Base-by-base conservation (phyloP, 176 grass and related monocot species). In the Oryza glaberrima region DNA sequence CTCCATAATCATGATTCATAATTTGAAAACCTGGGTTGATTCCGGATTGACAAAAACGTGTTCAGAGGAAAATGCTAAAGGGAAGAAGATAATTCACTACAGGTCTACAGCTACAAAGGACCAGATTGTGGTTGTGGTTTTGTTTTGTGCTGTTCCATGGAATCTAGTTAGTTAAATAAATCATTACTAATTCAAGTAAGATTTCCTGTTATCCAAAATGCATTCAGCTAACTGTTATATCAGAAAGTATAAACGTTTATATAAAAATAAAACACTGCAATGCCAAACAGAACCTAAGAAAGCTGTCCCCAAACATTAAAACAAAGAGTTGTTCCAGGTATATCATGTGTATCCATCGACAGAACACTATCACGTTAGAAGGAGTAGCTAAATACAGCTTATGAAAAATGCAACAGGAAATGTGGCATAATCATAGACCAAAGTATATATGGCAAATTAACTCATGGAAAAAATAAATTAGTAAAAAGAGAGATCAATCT, bases 401-500 rank as follows among this genome's bases (percentile, higher is more conserved):
- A 71, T 71, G 19, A 36, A 36, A 76, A 82, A 61, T 82, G 9
- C 7, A 72, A 72, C n/a, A 72, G 22, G 11, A 54, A 65, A 45
- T 0, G 2, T 7, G 25, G 76, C 58, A 34, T 44, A 19, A 56
- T 65, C 43, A 51, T 68, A 67, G 40, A 84, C 35, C 20, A 26
- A 77, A 54, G 40, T 75, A 75, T 64, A 48, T 49, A 68, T 1
- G 79, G 69, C 36, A 79, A 61, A n/a, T 69, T 38, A 83, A 74
- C n/a, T 83, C 48, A 38, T 47, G 8, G 47, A 14, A 11, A 75
- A 17, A 74, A 87, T 61, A 64, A n/a, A 44, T 63, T 22, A 14
- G 30, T 67, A 41, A 51, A 19, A 73, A 47, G 46, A 52, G 73
- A 71, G 48, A 78, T 12, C 73, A 79, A 79, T 61, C 81, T 96